Percentiles rank a stretch among this genome's conserved stretches.
Evolutionary conservation across 2,329 filamentous ascomycete species (phyloP).

Genomic region (Aureobasidium sp.): DNA sequence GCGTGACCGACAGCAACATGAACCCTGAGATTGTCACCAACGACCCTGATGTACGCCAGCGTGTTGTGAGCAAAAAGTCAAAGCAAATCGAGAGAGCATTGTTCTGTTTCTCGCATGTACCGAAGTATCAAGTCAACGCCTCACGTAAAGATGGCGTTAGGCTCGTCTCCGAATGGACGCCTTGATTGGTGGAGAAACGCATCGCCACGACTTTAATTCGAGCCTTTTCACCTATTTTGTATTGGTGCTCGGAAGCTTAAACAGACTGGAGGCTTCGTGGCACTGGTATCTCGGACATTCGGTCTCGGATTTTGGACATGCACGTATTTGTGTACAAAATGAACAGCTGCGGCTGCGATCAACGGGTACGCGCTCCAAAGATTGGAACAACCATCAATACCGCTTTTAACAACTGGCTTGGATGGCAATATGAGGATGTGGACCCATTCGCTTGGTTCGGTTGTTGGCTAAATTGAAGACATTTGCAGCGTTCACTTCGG

Average conservation of each 20-base stretch:
- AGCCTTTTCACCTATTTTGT: background rate
- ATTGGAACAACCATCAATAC: background rate
- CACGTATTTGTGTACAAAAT: conserved; percentile 5
- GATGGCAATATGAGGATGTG: background rate
- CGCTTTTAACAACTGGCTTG: background rate
- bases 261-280: background rate
- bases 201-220: background rate
- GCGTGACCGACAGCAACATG: background rate
- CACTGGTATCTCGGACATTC: background rate
- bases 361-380: background rate
- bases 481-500: background rate
- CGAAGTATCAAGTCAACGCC: conserved; percentile 3
- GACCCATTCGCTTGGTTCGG: conserved; percentile 2
- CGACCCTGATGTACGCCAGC: conserved; percentile 3
- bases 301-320: background rate
- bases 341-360: background rate
- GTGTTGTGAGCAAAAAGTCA: background rate
- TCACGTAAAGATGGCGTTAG: background rate
- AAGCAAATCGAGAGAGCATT: background rate
- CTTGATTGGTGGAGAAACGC: conserved; percentile 2
- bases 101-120: conserved; percentile 5
- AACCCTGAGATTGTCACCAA: conserved; percentile 3
- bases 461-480: background rate
- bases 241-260: conserved; percentile 7
- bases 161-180: background rate